Percentiles rank a stretch among this genome's conserved stretches.
Conservation (phyloP, 2,329 filamentous ascomycete genomes). For the Paecilomyces variotii region DNA sequence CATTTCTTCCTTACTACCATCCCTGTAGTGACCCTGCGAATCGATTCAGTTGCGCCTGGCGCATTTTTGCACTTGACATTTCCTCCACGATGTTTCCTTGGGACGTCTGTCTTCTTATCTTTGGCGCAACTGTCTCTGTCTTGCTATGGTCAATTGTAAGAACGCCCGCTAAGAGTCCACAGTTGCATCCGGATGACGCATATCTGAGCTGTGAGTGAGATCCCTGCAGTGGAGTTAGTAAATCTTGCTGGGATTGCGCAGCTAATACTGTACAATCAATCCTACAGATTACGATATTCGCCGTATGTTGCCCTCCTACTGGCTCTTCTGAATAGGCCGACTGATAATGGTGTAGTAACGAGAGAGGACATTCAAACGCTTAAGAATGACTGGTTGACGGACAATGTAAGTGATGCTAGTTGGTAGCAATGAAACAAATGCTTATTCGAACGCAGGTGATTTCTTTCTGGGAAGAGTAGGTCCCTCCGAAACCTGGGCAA, state of each 20-base stretch:
- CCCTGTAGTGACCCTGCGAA: background rate
- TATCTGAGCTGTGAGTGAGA: slow-evolving; percentile 59
- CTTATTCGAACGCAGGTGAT: slow-evolving; percentile 58
- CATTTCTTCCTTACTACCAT: background rate
- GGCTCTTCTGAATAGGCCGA: slow-evolving; percentile 2
- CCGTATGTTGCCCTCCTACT: slow-evolving; percentile 39
- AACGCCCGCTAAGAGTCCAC: slow-evolving; percentile 13
- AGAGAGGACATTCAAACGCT: slow-evolving; percentile 82
- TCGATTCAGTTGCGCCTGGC: background rate
- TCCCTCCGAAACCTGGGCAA: slow-evolving; percentile 7
- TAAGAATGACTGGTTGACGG: slow-evolving; percentile 90
- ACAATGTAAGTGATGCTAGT: slow-evolving; percentile 59
- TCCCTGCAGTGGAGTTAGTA: background rate
- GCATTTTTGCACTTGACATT: background rate
- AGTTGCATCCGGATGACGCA: slow-evolving; percentile 56
- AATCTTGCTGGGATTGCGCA: background rate
- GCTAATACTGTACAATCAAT: background rate
- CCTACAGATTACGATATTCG: slow-evolving; percentile 55
- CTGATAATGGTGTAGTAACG: slow-evolving; percentile 53
- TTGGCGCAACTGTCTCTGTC: background rate
- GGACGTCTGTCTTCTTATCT: background rate
- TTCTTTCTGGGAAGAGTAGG: slow-evolving; percentile 93
- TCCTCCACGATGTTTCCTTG: background rate
- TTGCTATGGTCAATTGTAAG: background rate
- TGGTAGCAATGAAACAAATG: slow-evolving; percentile 8